A percentile compares a stretch with the other conserved stretches of the same genome.
phyloP scores from a whole-genome alignment of 2,329 filamentous ascomycete species.

The Daldinia sp. region DNA sequence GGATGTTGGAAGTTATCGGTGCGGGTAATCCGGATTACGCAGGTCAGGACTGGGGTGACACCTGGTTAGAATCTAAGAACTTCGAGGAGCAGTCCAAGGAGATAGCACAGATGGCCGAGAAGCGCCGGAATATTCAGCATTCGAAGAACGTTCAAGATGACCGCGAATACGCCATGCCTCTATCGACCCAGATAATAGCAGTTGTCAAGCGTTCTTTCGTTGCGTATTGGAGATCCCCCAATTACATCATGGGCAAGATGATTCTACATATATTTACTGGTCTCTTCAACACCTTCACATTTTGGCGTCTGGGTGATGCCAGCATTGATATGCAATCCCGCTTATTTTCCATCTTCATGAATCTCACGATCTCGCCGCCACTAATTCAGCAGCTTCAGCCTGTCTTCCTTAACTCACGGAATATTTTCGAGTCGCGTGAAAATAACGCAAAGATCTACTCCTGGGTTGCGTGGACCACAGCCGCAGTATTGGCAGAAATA shows the following conservation, averaged over 20 bases:
- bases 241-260: constrained; percentile 73
- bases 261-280: constrained; percentile 72
- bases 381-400: constrained; percentile 84
- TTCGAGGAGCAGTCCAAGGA: constrained; percentile 60
- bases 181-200: constrained; percentile 64
- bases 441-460: constrained; percentile 83
- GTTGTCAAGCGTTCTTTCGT: constrained; percentile 70
- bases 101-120: constrained; percentile 64
- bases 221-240: constrained; percentile 73
- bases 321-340: constrained; percentile 75
- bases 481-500: constrained; percentile 74
- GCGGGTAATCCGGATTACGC: constrained; percentile 71
- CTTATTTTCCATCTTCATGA: constrained; percentile 82
- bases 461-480: constrained; percentile 77
- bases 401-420: constrained; percentile 73
- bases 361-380: constrained; percentile 78
- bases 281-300: constrained; percentile 78
- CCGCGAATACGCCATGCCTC: constrained; percentile 73
- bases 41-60: constrained; percentile 71
- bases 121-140: constrained; percentile 56
- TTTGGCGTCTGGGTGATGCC: constrained; percentile 70
- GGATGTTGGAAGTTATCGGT: constrained; percentile 69
- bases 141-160: constrained; percentile 60
- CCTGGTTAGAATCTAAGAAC: constrained; percentile 68
- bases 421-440: constrained; percentile 78